Conservation (phyloP, 768 basidiomycete genomes). For the Sistotremastrum niveocremeum region DNA sequence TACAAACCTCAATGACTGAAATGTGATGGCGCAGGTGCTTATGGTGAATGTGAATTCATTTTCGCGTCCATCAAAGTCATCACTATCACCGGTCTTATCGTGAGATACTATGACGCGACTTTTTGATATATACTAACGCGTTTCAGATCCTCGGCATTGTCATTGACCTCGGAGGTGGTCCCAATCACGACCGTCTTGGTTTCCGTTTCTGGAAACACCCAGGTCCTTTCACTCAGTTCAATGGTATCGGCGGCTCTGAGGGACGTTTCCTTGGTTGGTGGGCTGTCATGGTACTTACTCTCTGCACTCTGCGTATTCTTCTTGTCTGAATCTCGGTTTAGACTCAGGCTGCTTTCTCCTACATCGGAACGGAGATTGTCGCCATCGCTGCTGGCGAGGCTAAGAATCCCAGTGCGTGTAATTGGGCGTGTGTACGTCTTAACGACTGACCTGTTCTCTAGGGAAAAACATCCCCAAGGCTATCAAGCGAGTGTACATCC, state of each 20-base stretch:
- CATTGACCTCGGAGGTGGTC: conserved; percentile 82
- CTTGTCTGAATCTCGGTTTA: conserved; percentile 5
- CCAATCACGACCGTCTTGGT: conserved; percentile 58
- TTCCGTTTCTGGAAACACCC: conserved; percentile 81
- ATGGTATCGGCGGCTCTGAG: conserved; percentile 45
- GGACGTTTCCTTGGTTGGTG: conserved; percentile 70
- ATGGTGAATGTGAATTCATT: conserved; percentile 77
- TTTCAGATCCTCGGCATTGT: conserved; percentile 48
- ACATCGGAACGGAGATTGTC: conserved; percentile 89
- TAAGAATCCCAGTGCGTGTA: conserved; percentile 50
- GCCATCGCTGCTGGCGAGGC: conserved; percentile 86
- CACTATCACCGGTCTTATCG: conserved; percentile 60
- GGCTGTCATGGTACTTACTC: conserved; percentile 34
- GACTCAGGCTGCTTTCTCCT: conserved; percentile 85
- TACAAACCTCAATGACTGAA: background rate
- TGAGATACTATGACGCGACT: conserved; percentile 14
- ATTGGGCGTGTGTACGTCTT: background rate
- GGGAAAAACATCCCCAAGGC: conserved; percentile 52
- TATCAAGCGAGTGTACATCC: conserved; percentile 53
- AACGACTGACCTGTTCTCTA: background rate
- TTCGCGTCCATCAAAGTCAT: conserved; percentile 93
- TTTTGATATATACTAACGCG: conserved; percentile 10
- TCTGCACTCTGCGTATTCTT: conserved; percentile 8
- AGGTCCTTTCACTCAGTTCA: conserved; percentile 72
- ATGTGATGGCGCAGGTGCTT: conserved; percentile 32